These are phyloP conservation scores for Parmelia sp. DNA, from an alignment of 495 filamentous ascomycete species.

Conservation along the genomic window DNA sequence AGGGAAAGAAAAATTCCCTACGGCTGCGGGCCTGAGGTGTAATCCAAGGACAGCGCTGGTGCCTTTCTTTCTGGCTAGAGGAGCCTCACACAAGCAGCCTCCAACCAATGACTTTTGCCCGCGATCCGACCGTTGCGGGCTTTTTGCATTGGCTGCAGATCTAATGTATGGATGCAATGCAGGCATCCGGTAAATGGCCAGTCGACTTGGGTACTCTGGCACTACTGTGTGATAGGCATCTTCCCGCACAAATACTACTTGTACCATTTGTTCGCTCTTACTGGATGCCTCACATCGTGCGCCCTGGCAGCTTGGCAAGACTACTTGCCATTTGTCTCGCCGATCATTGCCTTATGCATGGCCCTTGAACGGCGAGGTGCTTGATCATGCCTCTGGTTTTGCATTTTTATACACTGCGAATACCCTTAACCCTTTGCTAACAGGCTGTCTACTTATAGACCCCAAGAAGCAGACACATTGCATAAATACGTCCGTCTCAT, in stretches of 20 bases:
- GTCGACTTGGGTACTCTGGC: not conserved
- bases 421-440: not conserved
- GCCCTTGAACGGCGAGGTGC: conserved; percentile 7
- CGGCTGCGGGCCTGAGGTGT: not conserved
- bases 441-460: not conserved
- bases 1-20: too few relatives aligned
- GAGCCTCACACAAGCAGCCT: conserved; percentile 3
- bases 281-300: not conserved
- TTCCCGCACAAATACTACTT: not conserved
- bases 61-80: not conserved
- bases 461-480: not conserved
- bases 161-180: conserved; percentile 5
- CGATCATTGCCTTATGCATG: conserved; percentile 13
- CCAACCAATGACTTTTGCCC: conserved; percentile 10
- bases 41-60: not conserved
- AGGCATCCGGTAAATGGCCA: conserved; percentile 10
- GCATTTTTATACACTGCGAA: not conserved
- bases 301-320: conserved; percentile 1
- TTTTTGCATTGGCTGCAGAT: conserved; percentile 11
- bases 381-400: conserved; percentile 9
- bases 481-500: not conserved
- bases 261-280: conserved; percentile 6
- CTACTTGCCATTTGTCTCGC: conserved; percentile 9
- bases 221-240: conserved; percentile 11
- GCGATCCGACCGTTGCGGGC: conserved; percentile 16